Percentiles rank a stretch among this genome's conserved stretches.
Evolutionary conservation across 1,139 yeast genomes (phyloP).

Genomic region (Debaryomyces singareniensis): DNA sequence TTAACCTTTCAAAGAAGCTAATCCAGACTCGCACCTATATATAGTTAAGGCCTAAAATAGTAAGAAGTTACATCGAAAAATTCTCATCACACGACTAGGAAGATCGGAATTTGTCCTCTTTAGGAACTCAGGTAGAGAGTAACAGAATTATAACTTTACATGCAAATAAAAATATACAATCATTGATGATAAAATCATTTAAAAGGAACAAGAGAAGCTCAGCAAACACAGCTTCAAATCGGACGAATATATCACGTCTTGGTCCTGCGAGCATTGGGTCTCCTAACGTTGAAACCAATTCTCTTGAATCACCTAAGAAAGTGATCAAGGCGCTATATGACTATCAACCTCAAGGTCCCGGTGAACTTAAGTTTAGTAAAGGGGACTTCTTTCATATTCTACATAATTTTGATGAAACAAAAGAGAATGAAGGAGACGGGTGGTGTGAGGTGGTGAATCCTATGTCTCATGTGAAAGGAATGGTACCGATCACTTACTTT

Average conservation of each 20-base stretch:
- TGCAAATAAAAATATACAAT: no score
- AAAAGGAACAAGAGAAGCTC: slow-evolving; percentile 40
- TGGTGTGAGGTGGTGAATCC: slow-evolving; percentile 94
- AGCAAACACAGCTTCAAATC: not conserved
- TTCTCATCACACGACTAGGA: no score
- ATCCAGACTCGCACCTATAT: no score
- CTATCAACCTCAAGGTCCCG: slow-evolving; percentile 75
- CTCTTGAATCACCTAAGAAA: slow-evolving; percentile 56
- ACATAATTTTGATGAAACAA: slow-evolving; percentile 34
- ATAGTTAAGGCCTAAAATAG: no score
- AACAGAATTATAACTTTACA: no score
- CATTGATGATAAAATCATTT: slow-evolving; percentile 35
- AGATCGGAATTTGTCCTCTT: no score
- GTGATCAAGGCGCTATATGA: slow-evolving; percentile 80
- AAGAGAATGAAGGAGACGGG: slow-evolving; percentile 37
- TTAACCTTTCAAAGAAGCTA: no score
- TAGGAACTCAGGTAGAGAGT: no score
- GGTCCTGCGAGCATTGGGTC: slow-evolving; percentile 13
- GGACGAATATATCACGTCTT: slow-evolving; percentile 28
- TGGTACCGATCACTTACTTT: slow-evolving; percentile 83
- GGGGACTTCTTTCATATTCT: slow-evolving; percentile 90
- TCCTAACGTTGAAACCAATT: slow-evolving; percentile 10
- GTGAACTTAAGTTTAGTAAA: slow-evolving; percentile 67
- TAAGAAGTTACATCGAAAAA: no score
- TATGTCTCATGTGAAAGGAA: slow-evolving; percentile 65